These are phyloP conservation scores for Phlegmacium glaucopus DNA, from an alignment of 768 basidiomycete genomes.

Conservation along the genomic window DNA sequence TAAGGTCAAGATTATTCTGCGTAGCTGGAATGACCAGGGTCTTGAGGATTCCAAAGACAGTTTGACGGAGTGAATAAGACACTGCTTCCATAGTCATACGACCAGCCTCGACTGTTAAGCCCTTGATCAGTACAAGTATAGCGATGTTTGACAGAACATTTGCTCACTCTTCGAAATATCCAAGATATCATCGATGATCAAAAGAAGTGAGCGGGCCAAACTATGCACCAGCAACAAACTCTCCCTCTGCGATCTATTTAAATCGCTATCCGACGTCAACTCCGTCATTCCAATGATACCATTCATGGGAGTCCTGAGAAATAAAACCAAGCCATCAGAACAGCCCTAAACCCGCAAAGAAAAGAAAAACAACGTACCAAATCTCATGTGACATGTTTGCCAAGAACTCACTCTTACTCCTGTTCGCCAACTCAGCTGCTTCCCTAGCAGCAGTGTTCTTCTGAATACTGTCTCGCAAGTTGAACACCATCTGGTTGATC, in stretches of 20 bases:
- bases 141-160: neutral
- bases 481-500: constrained; percentile 99
- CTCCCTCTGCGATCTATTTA: constrained; percentile 92
- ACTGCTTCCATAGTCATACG: constrained; percentile 99
- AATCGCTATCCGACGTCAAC: constrained; percentile 91
- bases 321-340: neutral
- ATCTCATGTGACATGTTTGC: constrained; percentile 99
- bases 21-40: constrained; percentile 97
- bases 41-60: constrained; percentile 96
- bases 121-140: constrained; percentile 9
- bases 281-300: constrained; percentile 99
- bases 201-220: constrained; percentile 84
- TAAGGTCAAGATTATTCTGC: constrained; percentile 93
- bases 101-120: constrained; percentile 83
- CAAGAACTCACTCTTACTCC: constrained; percentile 96
- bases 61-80: constrained; percentile 94
- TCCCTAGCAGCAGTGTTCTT: constrained; percentile 98
- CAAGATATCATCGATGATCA: constrained; percentile 99
- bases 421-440: constrained; percentile 96
- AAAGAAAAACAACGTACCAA: constrained; percentile 56
- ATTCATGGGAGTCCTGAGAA: constrained; percentile 98
- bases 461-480: constrained; percentile 93
- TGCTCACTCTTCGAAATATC: constrained; percentile 99
- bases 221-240: constrained; percentile 94
- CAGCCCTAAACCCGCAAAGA: neutral